These are phyloP conservation scores for Scenedesmus sp. DNA, from an alignment of 163 green algal species.

Conservation along the genomic window DNA sequence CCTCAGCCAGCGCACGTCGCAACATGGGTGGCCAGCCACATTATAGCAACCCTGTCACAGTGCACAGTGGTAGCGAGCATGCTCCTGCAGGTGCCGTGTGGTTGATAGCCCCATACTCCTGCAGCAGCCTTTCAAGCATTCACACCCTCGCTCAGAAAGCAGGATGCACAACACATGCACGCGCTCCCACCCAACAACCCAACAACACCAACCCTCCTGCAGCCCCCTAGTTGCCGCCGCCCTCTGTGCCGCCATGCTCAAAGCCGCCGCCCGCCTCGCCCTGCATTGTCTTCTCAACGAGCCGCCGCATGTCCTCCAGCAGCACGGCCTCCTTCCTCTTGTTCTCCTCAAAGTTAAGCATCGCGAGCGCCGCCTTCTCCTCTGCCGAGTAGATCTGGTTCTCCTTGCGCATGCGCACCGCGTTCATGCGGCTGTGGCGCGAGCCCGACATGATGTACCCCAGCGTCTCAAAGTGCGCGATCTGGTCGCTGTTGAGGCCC, in stretches of 20 bases:
- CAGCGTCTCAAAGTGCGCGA: slow-evolving; percentile 90
- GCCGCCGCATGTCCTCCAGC: slow-evolving; percentile 86
- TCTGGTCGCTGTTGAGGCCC: slow-evolving; percentile 87
- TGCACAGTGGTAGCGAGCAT: not conserved
- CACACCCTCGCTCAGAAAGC: not conserved
- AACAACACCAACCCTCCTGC: not conserved
- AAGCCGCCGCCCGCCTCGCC: not conserved
- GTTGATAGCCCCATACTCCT: too few species aligned
- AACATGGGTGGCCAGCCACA: not conserved
- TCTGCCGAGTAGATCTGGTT: slow-evolving; percentile 98
- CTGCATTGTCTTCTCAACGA: slow-evolving; percentile 73
- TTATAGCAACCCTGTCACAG: not conserved
- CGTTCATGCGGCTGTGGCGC: slow-evolving; percentile 98
- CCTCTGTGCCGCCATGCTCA: not conserved
- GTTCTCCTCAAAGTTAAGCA: slow-evolving; percentile 99
- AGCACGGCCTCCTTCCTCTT: slow-evolving; percentile 94
- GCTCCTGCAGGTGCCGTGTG: too few species aligned
- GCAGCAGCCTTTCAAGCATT: too few species aligned
- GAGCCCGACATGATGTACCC: slow-evolving; percentile 98
- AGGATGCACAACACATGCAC: not conserved
- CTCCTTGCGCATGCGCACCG: slow-evolving; percentile 97
- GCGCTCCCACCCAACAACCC: not conserved
- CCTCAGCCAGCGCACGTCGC: not conserved
- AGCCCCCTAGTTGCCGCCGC: not conserved
- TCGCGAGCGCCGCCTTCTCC: slow-evolving; percentile 97